These are phyloP conservation scores for Phytophthora tubulina DNA, from an alignment of 352 stramenopile species.

Conservation along the genomic window DNA sequence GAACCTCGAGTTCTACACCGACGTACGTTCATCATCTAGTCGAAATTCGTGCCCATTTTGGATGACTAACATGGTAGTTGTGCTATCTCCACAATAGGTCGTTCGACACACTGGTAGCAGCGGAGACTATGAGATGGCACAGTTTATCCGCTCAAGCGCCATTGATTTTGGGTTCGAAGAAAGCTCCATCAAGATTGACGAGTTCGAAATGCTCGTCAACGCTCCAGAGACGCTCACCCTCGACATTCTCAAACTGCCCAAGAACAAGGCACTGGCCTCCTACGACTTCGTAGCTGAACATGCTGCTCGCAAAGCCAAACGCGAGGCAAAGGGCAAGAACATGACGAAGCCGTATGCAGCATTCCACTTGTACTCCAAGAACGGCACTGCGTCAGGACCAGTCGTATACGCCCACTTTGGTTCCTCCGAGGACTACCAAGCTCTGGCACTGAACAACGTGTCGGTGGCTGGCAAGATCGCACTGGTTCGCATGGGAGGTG, in stretches of 20 bases:
- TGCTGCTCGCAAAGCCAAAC: conserved; percentile 33
- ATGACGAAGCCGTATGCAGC: conserved; percentile 49
- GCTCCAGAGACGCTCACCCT: conserved; percentile 70
- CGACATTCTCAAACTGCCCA: conserved; percentile 37
- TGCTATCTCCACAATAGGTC: conserved; percentile 36
- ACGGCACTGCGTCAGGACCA: conserved; percentile 62
- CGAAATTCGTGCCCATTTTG: neutral
- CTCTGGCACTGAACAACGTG: conserved; percentile 58
- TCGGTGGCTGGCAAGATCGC: conserved; percentile 61
- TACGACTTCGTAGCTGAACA: conserved; percentile 44
- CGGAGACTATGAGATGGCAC: conserved; percentile 77
- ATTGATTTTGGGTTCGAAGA: conserved; percentile 84
- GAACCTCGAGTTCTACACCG: conserved; percentile 80
- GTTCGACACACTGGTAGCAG: conserved; percentile 67
- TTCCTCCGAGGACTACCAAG: conserved; percentile 69
- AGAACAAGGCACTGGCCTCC: conserved; percentile 35
- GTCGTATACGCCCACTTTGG: conserved; percentile 87
- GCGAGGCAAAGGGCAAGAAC: conserved; percentile 41
- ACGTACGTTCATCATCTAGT: conserved; percentile 35
- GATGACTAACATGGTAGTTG: neutral
- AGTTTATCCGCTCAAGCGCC: conserved; percentile 78
- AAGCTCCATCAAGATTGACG: conserved; percentile 79
- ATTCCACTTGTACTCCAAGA: conserved; percentile 88
- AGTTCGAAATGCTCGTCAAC: conserved; percentile 87
- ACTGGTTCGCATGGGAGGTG: conserved; percentile 73